Base-by-base conservation (phyloP, 2,329 filamentous ascomycete species). In the Aspergillus novofumigatus region DNA sequence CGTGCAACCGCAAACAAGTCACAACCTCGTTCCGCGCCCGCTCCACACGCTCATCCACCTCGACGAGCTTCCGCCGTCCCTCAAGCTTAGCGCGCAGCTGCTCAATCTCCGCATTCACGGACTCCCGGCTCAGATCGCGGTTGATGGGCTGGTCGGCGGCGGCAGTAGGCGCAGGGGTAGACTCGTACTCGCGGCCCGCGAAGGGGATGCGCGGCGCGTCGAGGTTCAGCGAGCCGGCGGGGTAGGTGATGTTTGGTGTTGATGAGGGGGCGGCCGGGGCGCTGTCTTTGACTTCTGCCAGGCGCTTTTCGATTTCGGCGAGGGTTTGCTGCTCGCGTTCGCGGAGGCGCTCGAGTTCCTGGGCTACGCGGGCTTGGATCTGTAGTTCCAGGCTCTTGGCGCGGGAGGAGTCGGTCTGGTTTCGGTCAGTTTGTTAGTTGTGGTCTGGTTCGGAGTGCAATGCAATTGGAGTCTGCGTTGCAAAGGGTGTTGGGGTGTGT, bases 391-490 rank as follows among this genome's bases (percentile, higher is more conserved):
- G 80, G 70, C 87, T 81, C 77, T 90, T 90, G 68, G 88, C 83
- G 72, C 93, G 92, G 63, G 91, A 92, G 59, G 87, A 86, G 79
- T 97, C 92, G 77, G 89, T 93, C 93, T 97, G 53, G 52, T 59
- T n/a, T 17, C n/a, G 47, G 58, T 49, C 55, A 26, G 51, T 32
- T 56, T 48, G 51, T 44, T 41, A 49, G 51, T 28, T 44, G 51
- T 52, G 45, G 32, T 32, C 9, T 29, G 28, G 25, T 7, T 26
- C 5, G 25, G 25, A 26, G 25, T 26, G 25, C 25, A 26, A 26
- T 26, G 25, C 25, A 26, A 26, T 26, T 29, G 47, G 45, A 17
- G 32, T 6, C 14, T 48, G 10, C 9, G 9, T 20, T n/a, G n/a
- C 26, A 17, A 17, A 49, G 48, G 9, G 20, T n/a, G 20, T 28